Evolutionary conservation across 2,329 filamentous ascomycete genomes (phyloP).

Genomic region (Claviceps digitariae): DNA sequence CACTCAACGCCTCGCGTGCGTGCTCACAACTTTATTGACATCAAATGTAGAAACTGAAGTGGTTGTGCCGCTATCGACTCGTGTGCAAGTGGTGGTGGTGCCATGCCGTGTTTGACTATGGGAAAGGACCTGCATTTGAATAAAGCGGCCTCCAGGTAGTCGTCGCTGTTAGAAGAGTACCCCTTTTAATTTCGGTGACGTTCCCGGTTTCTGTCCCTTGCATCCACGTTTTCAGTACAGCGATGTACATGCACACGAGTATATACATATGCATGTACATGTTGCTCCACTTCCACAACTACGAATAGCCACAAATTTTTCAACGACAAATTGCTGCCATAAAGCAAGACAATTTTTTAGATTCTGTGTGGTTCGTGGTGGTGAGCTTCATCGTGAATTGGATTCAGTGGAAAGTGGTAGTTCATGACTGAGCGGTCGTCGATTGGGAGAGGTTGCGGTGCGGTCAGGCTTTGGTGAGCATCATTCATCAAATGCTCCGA

Average conservation of each 20-base stretch:
- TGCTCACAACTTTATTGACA: too few relatives aligned
- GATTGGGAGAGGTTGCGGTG: slow-evolving; percentile 10
- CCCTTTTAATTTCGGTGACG: too few relatives aligned
- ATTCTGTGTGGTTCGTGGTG: slow-evolving; percentile 10
- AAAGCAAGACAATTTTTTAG: slow-evolving; percentile 8
- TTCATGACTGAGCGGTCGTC: slow-evolving; percentile 12
- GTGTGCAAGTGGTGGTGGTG: too few relatives aligned
- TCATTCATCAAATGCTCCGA: slow-evolving; percentile 13
- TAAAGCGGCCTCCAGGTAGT: background rate
- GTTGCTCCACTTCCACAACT: background rate
- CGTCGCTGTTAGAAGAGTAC: background rate
- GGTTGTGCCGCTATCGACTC: too few relatives aligned
- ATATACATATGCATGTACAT: background rate
- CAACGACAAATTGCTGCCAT: background rate
- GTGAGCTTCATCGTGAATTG: slow-evolving; percentile 11
- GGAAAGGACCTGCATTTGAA: too few relatives aligned
- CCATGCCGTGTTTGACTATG: too few relatives aligned
- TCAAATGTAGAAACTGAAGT: too few relatives aligned
- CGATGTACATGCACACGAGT: background rate
- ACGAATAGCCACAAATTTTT: background rate
- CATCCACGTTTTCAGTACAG: background rate
- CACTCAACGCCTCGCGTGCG: too few relatives aligned
- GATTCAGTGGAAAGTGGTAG: slow-evolving; percentile 14
- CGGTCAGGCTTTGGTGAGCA: slow-evolving; percentile 8
- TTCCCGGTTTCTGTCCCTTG: background rate